Conservation (phyloP, 2,329 filamentous ascomycete genomes). For the Aureobasidium mangrovei region DNA sequence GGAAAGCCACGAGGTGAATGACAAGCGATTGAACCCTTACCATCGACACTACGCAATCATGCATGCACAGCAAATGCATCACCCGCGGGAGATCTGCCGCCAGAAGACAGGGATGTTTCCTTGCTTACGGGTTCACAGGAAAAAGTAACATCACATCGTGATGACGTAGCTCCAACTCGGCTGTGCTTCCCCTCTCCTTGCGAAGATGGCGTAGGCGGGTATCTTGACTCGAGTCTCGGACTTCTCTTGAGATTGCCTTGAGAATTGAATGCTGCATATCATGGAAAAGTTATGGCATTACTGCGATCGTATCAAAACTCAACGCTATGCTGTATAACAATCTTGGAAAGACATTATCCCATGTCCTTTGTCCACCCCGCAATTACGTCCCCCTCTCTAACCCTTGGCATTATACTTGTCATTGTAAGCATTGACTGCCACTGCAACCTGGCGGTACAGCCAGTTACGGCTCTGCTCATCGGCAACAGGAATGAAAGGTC, state of each 20-base stretch:
- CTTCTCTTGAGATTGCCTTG: too few relatives aligned
- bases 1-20: background rate
- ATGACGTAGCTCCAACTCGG: background rate
- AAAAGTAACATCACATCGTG: background rate
- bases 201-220: background rate
- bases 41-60: slow-evolving; percentile 8
- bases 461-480: slow-evolving; percentile 68
- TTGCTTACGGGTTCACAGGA: background rate
- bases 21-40: background rate
- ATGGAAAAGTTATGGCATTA: too few relatives aligned
- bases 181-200: background rate
- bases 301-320: too few relatives aligned
- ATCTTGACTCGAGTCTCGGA: too few relatives aligned
- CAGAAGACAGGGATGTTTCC: slow-evolving; percentile 9
- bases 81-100: slow-evolving; percentile 4
- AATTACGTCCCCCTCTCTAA: slow-evolving; percentile 14
- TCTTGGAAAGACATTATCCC: too few relatives aligned
- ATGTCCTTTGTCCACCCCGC: too few relatives aligned
- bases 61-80: slow-evolving; percentile 3
- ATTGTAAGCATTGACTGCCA: slow-evolving; percentile 60
- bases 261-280: too few relatives aligned
- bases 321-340: too few relatives aligned
- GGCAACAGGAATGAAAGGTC: slow-evolving; percentile 88
- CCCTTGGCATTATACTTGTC: slow-evolving; percentile 57
- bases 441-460: slow-evolving; percentile 57